Conservation (phyloP, 2,329 filamentous ascomycete genomes). For the Stagonosporopsis rhizophila region DNA sequence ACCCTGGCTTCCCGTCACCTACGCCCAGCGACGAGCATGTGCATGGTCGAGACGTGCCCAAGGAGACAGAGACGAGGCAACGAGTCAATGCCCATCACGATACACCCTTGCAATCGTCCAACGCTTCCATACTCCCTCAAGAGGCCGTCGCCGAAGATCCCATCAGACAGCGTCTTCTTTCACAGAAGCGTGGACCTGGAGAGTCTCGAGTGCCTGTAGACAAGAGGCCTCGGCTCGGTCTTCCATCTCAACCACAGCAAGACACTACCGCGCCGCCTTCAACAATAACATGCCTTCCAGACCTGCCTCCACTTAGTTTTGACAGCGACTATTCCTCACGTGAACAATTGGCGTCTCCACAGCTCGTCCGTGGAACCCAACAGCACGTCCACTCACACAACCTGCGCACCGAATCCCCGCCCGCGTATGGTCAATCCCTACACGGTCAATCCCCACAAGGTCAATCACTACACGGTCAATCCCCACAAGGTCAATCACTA, state of each 20-base stretch:
- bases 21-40: constrained; percentile 65
- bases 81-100: no score
- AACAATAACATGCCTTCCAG: not conserved
- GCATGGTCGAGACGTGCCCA: not conserved
- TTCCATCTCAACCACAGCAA: not conserved
- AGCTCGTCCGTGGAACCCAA: constrained; percentile 9
- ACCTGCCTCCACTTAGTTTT: not conserved
- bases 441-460: no score
- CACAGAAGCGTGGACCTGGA: not conserved
- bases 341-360: constrained; percentile 14
- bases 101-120: no score
- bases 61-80: no score
- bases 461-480: no score
- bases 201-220: not conserved
- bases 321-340: constrained; percentile 1
- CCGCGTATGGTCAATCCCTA: no score
- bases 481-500: not conserved
- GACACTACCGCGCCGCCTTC: no score
- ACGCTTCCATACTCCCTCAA: no score
- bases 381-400: not conserved
- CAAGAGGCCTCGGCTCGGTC: not conserved
- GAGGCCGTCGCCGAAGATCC: no score
- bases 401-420: not conserved
- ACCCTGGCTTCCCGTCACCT: constrained; percentile 65
- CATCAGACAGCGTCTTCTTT: not conserved